A percentile compares a stretch with the other conserved stretches of the same genome.
phyloP scores from a whole-genome alignment of 2,329 filamentous ascomycete species.

The Calonectria honghensis region DNA sequence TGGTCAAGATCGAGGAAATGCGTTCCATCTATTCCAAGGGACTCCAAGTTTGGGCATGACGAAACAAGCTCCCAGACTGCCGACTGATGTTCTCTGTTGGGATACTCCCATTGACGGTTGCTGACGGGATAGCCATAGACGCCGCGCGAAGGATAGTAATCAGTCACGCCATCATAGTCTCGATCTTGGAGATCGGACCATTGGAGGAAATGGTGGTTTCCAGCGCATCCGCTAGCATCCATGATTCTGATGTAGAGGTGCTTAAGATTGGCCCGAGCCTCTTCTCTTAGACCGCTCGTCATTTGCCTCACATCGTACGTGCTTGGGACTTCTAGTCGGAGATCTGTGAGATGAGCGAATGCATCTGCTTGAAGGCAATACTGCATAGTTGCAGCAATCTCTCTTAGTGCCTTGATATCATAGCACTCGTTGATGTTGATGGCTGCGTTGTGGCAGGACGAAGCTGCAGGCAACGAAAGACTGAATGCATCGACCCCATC shows the following conservation, averaged over 20 bases:
- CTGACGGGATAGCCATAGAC: slow-evolving; percentile 7
- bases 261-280: not conserved
- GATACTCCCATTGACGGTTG: slow-evolving; percentile 15
- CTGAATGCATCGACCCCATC: slow-evolving; percentile 9
- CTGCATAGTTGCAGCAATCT: slow-evolving; percentile 1
- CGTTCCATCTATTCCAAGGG: not conserved
- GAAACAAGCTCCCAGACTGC: slow-evolving; percentile 6
- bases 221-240: slow-evolving; percentile 9
- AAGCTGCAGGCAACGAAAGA: not conserved
- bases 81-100: slow-evolving; percentile 3
- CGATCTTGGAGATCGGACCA: not conserved
- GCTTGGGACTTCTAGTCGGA: slow-evolving; percentile 12
- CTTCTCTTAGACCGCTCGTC: not conserved
- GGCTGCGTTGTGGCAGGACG: not conserved
- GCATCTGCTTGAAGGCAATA: slow-evolving; percentile 12
- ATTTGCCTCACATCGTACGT: not conserved
- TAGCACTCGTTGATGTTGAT: slow-evolving; percentile 10
- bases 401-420: slow-evolving; percentile 13
- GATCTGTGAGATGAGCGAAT: slow-evolving; percentile 7
- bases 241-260: slow-evolving; percentile 19
- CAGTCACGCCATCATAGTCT: not conserved
- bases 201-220: not conserved
- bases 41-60: slow-evolving; percentile 15
- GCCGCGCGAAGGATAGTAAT: not conserved
- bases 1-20: slow-evolving; percentile 11